Conservation (phyloP, 805 yeast genomes). For the Priceomyces castillae region DNA sequence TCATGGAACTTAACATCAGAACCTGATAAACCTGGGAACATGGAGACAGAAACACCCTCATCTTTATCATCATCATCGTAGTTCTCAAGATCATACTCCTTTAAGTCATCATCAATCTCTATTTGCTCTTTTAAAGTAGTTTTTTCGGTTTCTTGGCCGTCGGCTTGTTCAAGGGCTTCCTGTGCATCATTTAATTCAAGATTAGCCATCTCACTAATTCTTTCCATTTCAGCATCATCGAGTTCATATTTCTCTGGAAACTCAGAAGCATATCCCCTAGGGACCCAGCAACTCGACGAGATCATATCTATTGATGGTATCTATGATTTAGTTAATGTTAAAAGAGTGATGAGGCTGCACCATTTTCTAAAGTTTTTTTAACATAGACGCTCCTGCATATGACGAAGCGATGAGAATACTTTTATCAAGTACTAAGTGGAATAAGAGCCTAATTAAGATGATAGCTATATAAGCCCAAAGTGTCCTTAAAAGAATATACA, state of each 20-base stretch:
- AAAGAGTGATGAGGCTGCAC: conserved; percentile 7
- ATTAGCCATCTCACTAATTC: conserved; percentile 83
- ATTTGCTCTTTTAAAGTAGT: conserved; percentile 46
- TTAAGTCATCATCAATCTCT: conserved; percentile 78
- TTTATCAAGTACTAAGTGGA: background rate
- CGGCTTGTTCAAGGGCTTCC: conserved; percentile 39
- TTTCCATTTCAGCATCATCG: conserved; percentile 88
- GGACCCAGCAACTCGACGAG: conserved; percentile 93
- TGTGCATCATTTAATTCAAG: conserved; percentile 78
- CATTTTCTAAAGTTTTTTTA: background rate
- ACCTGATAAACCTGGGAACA: conserved; percentile 69
- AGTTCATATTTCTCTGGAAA: conserved; percentile 86
- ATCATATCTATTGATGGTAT: conserved; percentile 53
- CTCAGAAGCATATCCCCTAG: conserved; percentile 92
- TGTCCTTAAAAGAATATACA: too few species aligned
- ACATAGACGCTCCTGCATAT: background rate
- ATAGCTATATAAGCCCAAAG: too few species aligned
- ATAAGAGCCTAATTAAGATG: too few species aligned
- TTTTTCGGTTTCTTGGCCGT: conserved; percentile 19
- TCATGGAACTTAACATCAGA: conserved; percentile 57
- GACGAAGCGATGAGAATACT: background rate
- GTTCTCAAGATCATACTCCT: conserved; percentile 82
- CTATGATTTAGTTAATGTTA: background rate
- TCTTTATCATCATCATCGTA: conserved; percentile 68
- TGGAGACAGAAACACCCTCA: conserved; percentile 58